Conservation (phyloP, 2,329 filamentous ascomycete species). For the Fusarium verrucosum region DNA sequence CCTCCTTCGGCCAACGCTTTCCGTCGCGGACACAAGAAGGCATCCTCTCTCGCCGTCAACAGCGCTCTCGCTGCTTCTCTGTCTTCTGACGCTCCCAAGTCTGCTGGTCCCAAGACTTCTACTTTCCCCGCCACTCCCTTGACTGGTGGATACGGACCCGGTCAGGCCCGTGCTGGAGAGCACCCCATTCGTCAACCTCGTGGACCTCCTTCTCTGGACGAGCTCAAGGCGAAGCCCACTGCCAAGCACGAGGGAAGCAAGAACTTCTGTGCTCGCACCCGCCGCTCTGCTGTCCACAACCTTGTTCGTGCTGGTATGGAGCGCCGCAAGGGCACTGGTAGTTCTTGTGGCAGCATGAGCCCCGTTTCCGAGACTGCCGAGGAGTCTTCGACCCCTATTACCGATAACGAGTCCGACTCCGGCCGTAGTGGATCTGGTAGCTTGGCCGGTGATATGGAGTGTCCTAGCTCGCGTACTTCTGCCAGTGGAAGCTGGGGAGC, state of each 20-base stretch:
- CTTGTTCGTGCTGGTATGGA: constrained; percentile 89
- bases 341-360: constrained; percentile 80
- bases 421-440: constrained; percentile 80
- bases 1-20: constrained; percentile 91
- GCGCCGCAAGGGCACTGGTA: constrained; percentile 79
- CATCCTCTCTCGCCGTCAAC: constrained; percentile 75
- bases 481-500: constrained; percentile 79
- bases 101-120: constrained; percentile 78
- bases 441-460: constrained; percentile 76
- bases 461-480: constrained; percentile 78
- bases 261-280: constrained; percentile 94
- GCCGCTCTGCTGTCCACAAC: constrained; percentile 90
- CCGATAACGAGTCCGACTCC: constrained; percentile 79
- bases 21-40: constrained; percentile 93
- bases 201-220: constrained; percentile 89
- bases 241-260: constrained; percentile 95
- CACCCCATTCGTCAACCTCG: constrained; percentile 93
- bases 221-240: constrained; percentile 88
- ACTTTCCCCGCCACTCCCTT: constrained; percentile 82
- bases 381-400: constrained; percentile 71
- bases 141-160: constrained; percentile 89
- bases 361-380: constrained; percentile 85
- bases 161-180: constrained; percentile 91
- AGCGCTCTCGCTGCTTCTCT: constrained; percentile 56
- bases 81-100: constrained; percentile 60